Conservation (phyloP, 768 basidiomycete species). For the Rhodotorula babjevae region DNA sequence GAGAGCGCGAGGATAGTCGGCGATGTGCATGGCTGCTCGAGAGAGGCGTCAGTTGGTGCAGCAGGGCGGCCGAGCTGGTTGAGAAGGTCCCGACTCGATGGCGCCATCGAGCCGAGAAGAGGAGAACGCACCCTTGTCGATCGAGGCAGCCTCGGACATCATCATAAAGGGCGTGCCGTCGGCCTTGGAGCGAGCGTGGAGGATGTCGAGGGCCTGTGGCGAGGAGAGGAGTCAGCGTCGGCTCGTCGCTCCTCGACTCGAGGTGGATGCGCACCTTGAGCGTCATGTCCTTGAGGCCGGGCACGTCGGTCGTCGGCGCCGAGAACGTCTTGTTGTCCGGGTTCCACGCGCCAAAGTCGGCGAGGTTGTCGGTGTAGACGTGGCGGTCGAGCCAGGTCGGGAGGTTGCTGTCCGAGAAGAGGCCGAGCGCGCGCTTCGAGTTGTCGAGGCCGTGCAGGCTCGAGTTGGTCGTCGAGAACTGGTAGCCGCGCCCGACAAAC, state of each 20-base stretch:
- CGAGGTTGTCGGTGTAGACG: constrained; percentile 44
- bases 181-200: constrained; percentile 44
- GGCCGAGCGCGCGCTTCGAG: constrained; percentile 45
- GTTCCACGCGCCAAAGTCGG: constrained; percentile 9
- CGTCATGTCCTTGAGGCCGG: constrained; percentile 50
- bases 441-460: constrained; percentile 43
- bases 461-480: constrained; percentile 45
- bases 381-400: constrained; percentile 50
- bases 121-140: constrained; percentile 38
- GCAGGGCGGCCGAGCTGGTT: neutral
- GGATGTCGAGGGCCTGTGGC: constrained; percentile 46
- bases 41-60: constrained; percentile 5
- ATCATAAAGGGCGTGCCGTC: constrained; percentile 46
- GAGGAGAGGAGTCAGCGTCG: too few relatives aligned
- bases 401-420: constrained; percentile 47
- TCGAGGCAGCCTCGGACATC: constrained; percentile 48
- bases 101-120: neutral
- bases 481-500: constrained; percentile 44
- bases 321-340: constrained; percentile 10
- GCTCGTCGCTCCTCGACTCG: too few relatives aligned
- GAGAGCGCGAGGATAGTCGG: constrained; percentile 45
- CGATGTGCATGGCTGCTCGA: constrained; percentile 47
- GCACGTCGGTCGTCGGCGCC: neutral
- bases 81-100: neutral
- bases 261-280: constrained; percentile 38